Base-by-base conservation (phyloP, 768 basidiomycete species). In the Rhodotorula diobovata region DNA sequence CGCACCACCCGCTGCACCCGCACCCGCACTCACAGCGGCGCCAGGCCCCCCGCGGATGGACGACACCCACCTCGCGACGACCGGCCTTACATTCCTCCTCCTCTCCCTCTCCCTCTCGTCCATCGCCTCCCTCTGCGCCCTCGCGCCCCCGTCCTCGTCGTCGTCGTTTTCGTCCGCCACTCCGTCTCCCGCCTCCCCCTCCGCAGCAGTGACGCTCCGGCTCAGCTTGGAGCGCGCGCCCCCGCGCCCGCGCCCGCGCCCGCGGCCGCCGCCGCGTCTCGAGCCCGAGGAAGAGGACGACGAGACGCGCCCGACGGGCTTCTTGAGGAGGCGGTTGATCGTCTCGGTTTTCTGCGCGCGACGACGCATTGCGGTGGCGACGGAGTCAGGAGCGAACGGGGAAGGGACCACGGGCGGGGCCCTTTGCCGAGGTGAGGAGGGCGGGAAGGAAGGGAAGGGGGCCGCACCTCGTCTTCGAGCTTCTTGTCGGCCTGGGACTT, bases 251-350 rank as follows among this genome's bases (percentile, higher is more conserved):
- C 41, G 9, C 11, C 35, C 41, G 43, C 59, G 16, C 9, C 59
- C 43, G 30, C 60, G 60, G 20, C 30, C 28, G 18, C 45, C 32
- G 28, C 45, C 30, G 30, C 45, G 23, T 34, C 21, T 30, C 43
- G 15, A 23, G 6, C 16, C 35, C 7, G 41, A 18, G 5, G 63
- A 45, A 2, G 41, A 16, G 9, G 57, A 43, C 14, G 61, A 37
- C 39, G 64, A 66, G 37, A 59, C 53, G 34, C 68, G 68, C 1
- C 73, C 74, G 48, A 88, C 87, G 78, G 90, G 90, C 80, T 92
- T 93, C 79, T 91, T 91, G 21, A 93, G 85, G 23, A 93, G 84
- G 37, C 91, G 88, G 76, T 92, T 92, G 79, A 93, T 93, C 0
- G 91, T 93, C 77, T 93, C 91, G 34, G 87, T 87, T 89, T 91